Base-by-base conservation (phyloP, 495 filamentous ascomycete species). In the Trichoderma reesei region DNA sequence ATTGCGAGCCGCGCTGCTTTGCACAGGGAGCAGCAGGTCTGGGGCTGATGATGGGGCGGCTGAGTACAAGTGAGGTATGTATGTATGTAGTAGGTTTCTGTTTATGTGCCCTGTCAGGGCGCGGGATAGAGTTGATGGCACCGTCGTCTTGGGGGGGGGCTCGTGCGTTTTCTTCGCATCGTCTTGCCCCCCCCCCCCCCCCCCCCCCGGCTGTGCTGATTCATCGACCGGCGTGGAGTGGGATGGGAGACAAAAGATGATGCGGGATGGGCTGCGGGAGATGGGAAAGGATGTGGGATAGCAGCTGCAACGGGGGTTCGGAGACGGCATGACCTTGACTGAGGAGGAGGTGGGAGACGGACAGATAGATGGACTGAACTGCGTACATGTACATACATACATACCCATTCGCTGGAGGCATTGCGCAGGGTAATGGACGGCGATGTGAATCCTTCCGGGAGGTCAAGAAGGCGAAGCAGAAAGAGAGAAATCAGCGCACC, bases 101-200 rank as follows among this genome's bases (percentile, higher is more conserved):
- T n/a, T n/a, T n/a, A 18, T 20, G 20, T 20, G 51, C 26, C 51
- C 31, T 56, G 51, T 56, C 51, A 56, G 51, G 51, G 51, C 51
- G 51, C 51, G 10, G 51, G 51, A 11, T 56, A 56, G 51, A 56
- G 51, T 56, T 56, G 51, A 56, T 16, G 51, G 51, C 26, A 48
- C 51, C 51, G n/a, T 56, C 51, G 34, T 56, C 51, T 56, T n/a
- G n/a, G n/a, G n/a, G n/a, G n/a, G 37, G 51, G 51, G 26, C 51
- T 56, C 51, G 5, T 56, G 44, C 44, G n/a, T 48, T 1, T 1
- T 48, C 4, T 18, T 20, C n/a, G 44, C 4, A 2, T 48, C n/a
- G 20, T 48, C 44, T 48, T 1, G 8, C 37, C 37, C 5, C 10
- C 10, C 37, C 37, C n/a, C n/a, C n/a, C n/a, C n/a, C n/a, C n/a